phyloP scores from a whole-genome alignment of 139 green algal genomes.

The Haematococcus lacustris region DNA sequence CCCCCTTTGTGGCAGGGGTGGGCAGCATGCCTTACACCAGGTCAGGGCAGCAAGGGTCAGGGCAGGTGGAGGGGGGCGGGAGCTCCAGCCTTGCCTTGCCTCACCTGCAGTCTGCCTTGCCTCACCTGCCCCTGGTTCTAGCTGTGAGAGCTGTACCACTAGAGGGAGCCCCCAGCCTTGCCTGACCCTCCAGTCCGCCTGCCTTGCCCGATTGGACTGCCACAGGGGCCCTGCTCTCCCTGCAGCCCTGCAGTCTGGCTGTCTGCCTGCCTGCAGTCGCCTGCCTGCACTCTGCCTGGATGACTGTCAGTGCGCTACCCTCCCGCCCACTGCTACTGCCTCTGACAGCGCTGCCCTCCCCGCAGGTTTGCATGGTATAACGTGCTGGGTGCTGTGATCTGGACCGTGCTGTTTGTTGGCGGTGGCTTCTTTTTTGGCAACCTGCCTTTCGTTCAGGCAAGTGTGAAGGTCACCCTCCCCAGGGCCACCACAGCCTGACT shows the following conservation, averaged over 20 bases:
- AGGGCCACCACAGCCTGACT: too few relatives aligned
- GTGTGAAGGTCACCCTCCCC: too few relatives aligned
- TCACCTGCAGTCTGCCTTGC: too few relatives aligned
- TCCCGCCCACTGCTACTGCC: not conserved
- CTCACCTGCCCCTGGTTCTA: too few relatives aligned
- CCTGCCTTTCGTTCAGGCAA: slow-evolving; percentile 61
- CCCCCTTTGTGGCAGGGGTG: slow-evolving; percentile 88
- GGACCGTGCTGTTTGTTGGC: slow-evolving; percentile 65
- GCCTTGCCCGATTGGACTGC: not conserved
- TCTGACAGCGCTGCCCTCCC: not conserved
- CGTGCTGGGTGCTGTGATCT: slow-evolving; percentile 72
- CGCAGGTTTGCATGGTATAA: slow-evolving; percentile 73
- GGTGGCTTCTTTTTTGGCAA: slow-evolving; percentile 83
- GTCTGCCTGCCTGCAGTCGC: not conserved
- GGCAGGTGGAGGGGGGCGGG: not conserved
- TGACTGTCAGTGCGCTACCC: not conserved
- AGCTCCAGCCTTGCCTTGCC: too few relatives aligned
- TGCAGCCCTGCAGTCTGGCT: too few relatives aligned
- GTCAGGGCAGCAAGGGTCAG: slow-evolving; percentile 16
- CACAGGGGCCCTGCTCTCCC: too few relatives aligned
- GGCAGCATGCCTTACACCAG: slow-evolving; percentile 66
- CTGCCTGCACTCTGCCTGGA: not conserved
- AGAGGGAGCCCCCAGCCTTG: too few relatives aligned
- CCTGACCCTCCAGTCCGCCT: not conserved
- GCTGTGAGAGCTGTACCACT: too few relatives aligned